Evolutionary conservation across 495 filamentous ascomycete genomes (phyloP), one percentile per base, ranked within the genome.

Genomic region (Penicillium diatomitis): DNA sequence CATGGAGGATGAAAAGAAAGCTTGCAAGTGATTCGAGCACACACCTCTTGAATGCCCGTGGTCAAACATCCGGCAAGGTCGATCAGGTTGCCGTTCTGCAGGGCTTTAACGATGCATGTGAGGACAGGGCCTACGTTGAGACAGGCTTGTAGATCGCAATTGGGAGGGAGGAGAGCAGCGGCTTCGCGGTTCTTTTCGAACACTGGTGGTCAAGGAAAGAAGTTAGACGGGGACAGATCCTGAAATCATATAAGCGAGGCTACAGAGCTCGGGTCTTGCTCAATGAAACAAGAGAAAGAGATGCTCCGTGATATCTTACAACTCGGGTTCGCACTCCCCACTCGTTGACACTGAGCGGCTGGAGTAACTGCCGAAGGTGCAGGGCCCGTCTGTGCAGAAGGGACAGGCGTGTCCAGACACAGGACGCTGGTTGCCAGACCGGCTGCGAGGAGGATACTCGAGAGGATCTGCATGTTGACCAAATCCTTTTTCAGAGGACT

Each of bases 121-220:
- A 58, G 27, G 11, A 54, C 51, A 8, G 52, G 52, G 7, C 38
- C 41, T 7, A 63, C 43, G n/a, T 50, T 50, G 31, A 61, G 34
- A 30, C 60, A 63, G 10, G 60, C 52, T 3, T 47, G 46, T 12
- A 56, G 41, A 32, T 50, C 61, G 30, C 60, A 63, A 3, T 50
- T 40, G 12, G 52, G 52, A 7, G 60, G 57, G n/a, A 52, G 34
- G 36, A 50, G 52, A 6, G 49, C 47, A 32, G 56, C 45, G 6
- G 54, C 12, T 5, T 39, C 35, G 2, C 35, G 32, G 33, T 58
- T 56, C 29, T 56, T 41, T 34, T 58, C 50, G 3, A 35, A 41
- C 4, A 57, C 56, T 62, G 38, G 7, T 8, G 4, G 38, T 33
- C 20, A 20, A 20, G 20, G 20, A 20, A 20, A 20, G 20, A 20